phyloP scores from a whole-genome alignment of 768 basidiomycete genomes.

The Mycena albidolilacea region DNA sequence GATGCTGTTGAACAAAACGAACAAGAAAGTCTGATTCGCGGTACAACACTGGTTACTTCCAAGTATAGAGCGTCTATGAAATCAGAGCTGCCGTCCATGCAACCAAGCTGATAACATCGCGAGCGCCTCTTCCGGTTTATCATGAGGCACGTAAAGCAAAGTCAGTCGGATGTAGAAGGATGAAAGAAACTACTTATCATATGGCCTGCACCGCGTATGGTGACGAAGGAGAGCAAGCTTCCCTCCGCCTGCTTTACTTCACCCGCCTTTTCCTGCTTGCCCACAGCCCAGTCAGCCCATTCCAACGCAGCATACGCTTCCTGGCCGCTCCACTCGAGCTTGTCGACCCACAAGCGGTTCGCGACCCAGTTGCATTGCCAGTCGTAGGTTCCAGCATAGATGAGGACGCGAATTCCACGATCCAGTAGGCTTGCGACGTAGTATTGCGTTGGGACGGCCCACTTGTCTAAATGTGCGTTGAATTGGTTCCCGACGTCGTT shows the following conservation, averaged over 20 bases:
- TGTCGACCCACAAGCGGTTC: constrained; percentile 83
- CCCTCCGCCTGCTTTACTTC: constrained; percentile 56
- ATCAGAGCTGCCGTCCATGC: constrained; percentile 51
- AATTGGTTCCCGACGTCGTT: constrained; percentile 65
- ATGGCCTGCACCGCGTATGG: constrained; percentile 65
- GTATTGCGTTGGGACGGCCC: constrained; percentile 68
- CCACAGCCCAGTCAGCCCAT: constrained; percentile 73
- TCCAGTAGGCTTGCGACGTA: constrained; percentile 82
- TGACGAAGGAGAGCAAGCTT: constrained; percentile 61
- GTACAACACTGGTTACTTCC: no score
- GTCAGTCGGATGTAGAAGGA: constrained; percentile 36
- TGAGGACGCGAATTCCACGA: constrained; percentile 79
- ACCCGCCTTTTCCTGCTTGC: constrained; percentile 58
- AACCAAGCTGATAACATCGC: constrained; percentile 80
- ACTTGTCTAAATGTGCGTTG: constrained; percentile 72
- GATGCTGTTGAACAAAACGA: no score
- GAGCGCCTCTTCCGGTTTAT: constrained; percentile 76
- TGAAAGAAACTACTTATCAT: constrained; percentile 61
- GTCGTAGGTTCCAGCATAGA: constrained; percentile 83
- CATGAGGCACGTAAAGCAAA: constrained; percentile 71
- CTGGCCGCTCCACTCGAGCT: constrained; percentile 80
- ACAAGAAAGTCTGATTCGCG: no score
- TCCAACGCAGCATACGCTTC: constrained; percentile 62
- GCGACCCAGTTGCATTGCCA: constrained; percentile 88
- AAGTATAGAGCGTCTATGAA: background rate